Evolutionary conservation across 768 basidiomycete species (phyloP).

Genomic region (Agrocybe praecox): DNA sequence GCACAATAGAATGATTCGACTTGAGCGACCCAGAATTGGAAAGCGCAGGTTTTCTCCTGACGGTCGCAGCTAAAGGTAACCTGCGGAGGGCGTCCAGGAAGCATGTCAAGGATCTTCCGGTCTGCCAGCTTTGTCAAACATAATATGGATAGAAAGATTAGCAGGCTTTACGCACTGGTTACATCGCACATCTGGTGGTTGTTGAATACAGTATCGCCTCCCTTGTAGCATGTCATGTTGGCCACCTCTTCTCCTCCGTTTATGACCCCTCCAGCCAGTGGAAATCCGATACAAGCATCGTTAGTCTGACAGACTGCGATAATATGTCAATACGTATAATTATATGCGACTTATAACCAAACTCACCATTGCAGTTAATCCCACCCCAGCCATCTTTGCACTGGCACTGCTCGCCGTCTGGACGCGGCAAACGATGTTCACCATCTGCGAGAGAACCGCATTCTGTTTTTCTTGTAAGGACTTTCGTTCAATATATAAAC

Average conservation of each 20-base stretch:
- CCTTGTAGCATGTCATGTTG: slow-evolving; percentile 90
- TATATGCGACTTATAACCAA: background rate
- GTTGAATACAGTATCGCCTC: slow-evolving; percentile 90
- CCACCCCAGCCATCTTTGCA: slow-evolving; percentile 97
- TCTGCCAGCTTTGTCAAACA: slow-evolving; percentile 45
- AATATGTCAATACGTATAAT: background rate
- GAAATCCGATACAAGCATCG: slow-evolving; percentile 78
- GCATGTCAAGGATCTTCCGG: slow-evolving; percentile 92
- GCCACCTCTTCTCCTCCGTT: slow-evolving; percentile 21
- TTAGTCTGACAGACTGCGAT: slow-evolving; percentile 82
- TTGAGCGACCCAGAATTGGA: slow-evolving; percentile 98
- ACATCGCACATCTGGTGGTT: slow-evolving; percentile 99
- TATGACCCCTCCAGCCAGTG: slow-evolving; percentile 42
- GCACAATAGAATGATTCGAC: slow-evolving; percentile 97
- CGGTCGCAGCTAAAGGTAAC: slow-evolving; percentile 94
- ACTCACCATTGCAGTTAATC: slow-evolving; percentile 94
- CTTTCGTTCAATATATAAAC: slow-evolving; percentile 6
- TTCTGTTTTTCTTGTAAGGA: slow-evolving; percentile 45
- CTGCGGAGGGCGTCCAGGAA: slow-evolving; percentile 88
- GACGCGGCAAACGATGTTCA: slow-evolving; percentile 78
- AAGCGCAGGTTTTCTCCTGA: slow-evolving; percentile 67
- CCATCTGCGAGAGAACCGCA: slow-evolving; percentile 96
- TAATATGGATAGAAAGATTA: background rate
- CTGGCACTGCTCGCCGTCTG: slow-evolving; percentile 74
- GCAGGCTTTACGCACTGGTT: slow-evolving; percentile 72